These are phyloP conservation scores for Eragrostis curvula DNA, from an alignment of 176 grass and related monocot species.

Conservation along the genomic window DNA sequence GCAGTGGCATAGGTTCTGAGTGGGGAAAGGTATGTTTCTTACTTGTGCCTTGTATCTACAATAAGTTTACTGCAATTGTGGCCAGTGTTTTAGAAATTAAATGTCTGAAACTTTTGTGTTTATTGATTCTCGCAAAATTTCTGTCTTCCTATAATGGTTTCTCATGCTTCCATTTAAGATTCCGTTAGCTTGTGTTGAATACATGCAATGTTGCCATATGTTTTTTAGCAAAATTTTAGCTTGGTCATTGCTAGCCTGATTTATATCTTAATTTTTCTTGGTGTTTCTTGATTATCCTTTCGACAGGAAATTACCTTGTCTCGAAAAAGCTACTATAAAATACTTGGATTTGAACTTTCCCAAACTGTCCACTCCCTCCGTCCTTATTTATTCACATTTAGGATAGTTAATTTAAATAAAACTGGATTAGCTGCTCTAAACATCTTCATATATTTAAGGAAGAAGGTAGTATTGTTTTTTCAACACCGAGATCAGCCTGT, in stretches of 20 bases:
- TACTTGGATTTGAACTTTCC: not conserved
- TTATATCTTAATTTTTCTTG: not conserved
- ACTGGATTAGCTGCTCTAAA: too few relatives aligned
- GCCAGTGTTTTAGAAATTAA: not conserved
- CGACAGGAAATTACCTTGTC: not conserved
- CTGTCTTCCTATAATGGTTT: not conserved
- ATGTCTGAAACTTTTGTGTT: not conserved
- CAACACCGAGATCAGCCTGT: not conserved
- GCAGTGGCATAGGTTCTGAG: conserved; percentile 87
- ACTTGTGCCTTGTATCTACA: not conserved
- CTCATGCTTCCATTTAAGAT: conserved; percentile 9
- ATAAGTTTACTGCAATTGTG: not conserved
- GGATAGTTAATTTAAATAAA: too few relatives aligned
- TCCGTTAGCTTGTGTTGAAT: not conserved
- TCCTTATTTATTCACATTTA: too few relatives aligned
- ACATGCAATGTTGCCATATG: conserved; percentile 9
- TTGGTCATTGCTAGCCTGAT: not conserved
- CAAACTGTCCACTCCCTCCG: not conserved
- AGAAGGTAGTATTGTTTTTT: not conserved
- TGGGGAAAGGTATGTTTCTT: conserved; percentile 74
- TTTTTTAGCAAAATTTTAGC: not conserved
- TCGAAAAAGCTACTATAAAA: not conserved
- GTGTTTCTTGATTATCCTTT: not conserved
- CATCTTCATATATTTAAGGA: too few relatives aligned
- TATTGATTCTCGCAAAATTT: conserved; percentile 1